Conservation (phyloP, 805 yeast genomes). For the Myxozyma monticola region DNA sequence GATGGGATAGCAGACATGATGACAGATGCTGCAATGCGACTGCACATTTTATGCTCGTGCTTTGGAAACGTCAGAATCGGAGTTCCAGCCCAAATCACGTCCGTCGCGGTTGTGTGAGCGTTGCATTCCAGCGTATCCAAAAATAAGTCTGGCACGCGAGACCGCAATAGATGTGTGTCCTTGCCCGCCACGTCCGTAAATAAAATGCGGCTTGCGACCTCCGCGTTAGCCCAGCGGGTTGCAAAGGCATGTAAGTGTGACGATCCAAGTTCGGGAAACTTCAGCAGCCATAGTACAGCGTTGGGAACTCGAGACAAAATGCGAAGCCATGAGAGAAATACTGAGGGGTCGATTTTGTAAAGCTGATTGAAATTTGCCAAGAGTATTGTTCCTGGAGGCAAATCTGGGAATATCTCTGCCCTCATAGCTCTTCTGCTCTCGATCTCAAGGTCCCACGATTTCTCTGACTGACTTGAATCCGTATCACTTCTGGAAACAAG, state of each 20-base stretch:
- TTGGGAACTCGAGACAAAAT: conserved; percentile 35
- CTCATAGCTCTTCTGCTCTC: conserved; percentile 32
- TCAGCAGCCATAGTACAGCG: conserved; percentile 39
- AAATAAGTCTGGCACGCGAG: conserved; percentile 38
- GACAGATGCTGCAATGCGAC: conserved; percentile 38
- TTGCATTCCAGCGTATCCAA: conserved; percentile 42
- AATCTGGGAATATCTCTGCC: conserved; percentile 33
- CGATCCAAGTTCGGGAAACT: conserved; percentile 38
- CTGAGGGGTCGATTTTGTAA: conserved; percentile 39
- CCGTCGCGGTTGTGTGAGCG: conserved; percentile 42
- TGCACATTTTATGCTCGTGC: conserved; percentile 37
- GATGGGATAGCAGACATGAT: conserved; percentile 28
- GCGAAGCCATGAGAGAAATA: conserved; percentile 35
- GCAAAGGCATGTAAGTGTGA: conserved; percentile 33
- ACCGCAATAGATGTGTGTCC: conserved; percentile 36
- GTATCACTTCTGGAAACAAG: neutral
- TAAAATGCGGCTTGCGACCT: conserved; percentile 33
- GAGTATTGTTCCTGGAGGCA: conserved; percentile 33
- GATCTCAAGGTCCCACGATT: conserved; percentile 32
- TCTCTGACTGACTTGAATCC: neutral
- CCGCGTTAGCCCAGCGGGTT: conserved; percentile 33
- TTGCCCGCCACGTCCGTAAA: conserved; percentile 40
- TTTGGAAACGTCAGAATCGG: conserved; percentile 39
- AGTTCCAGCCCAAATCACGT: conserved; percentile 39
- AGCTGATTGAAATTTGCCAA: conserved; percentile 40